phyloP scores from a whole-genome alignment of 352 stramenopile genomes.

The Peronospora destructor region DNA sequence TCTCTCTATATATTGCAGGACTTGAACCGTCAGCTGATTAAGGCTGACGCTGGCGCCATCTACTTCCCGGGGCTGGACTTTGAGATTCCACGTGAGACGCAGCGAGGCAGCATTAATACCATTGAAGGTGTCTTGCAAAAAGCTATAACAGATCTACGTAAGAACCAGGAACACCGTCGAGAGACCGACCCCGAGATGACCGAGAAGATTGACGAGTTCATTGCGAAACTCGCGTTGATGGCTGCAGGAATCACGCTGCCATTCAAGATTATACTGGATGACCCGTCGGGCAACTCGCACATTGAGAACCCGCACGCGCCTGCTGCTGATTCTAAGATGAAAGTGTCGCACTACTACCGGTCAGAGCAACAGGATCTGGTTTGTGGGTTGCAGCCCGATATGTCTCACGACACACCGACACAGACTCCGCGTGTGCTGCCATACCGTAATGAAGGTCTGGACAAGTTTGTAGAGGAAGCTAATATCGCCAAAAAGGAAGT shows the following conservation, averaged over 20 bases:
- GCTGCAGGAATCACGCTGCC: conserved; percentile 58
- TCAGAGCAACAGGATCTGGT: conserved; percentile 66
- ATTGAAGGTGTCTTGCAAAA: conserved; percentile 70
- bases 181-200: conserved; percentile 72
- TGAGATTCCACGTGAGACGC: conserved; percentile 84
- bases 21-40: conserved; percentile 87
- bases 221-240: conserved; percentile 63
- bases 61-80: conserved; percentile 80
- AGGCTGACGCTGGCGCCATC: conserved; percentile 77
- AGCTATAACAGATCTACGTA: conserved; percentile 62
- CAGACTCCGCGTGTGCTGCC: conserved; percentile 41
- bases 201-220: conserved; percentile 76
- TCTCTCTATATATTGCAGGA: conserved; percentile 31
- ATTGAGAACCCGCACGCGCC: conserved; percentile 86
- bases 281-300: conserved; percentile 87
- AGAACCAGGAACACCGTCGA: conserved; percentile 76
- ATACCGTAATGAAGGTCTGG: conserved; percentile 62
- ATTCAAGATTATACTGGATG: conserved; percentile 82
- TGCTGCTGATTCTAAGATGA: conserved; percentile 66
- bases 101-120: conserved; percentile 85
- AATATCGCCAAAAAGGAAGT: conserved; percentile 74
- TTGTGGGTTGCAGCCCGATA: conserved; percentile 67
- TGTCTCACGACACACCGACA: conserved; percentile 42
- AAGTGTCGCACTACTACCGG: conserved; percentile 65
- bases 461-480: conserved; percentile 50